These are phyloP conservation scores for Peniophora sp. DNA, from an alignment of 1,284 basidiomycete genomes.

Conservation along the genomic window DNA sequence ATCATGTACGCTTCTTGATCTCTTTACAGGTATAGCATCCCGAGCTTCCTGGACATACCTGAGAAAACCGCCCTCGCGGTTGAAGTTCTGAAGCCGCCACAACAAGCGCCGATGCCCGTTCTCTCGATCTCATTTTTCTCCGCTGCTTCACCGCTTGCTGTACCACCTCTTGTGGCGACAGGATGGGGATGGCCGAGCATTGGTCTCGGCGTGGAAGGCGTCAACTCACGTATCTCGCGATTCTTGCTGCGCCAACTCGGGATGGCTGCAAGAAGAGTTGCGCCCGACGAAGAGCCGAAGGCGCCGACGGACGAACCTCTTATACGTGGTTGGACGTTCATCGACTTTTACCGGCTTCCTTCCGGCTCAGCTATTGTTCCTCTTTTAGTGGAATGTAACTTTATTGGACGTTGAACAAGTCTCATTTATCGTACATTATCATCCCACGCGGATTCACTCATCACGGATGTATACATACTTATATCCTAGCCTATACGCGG, in stretches of 20 bases:
- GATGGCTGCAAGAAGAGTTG: constrained; percentile 6
- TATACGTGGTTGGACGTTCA: constrained; percentile 62
- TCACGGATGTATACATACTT: neutral
- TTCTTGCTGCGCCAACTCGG: constrained; percentile 59
- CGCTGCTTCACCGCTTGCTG: constrained; percentile 75
- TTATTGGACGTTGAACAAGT: constrained; percentile 32
- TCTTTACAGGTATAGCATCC: constrained; percentile 63
- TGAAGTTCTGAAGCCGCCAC: constrained; percentile 37
- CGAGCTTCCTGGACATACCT: constrained; percentile 68
- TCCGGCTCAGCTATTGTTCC: constrained; percentile 41
- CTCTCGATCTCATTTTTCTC: constrained; percentile 73
- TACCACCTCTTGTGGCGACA: constrained; percentile 57
- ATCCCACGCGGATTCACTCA: neutral
- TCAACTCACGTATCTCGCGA: constrained; percentile 63
- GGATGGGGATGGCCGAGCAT: constrained; percentile 74
- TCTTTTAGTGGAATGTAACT: constrained; percentile 73
- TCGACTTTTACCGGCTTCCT: constrained; percentile 66
- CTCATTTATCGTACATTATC: neutral
- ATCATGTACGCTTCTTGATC: constrained; percentile 2
- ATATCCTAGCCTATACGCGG: no score
- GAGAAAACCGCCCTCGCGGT: constrained; percentile 65
- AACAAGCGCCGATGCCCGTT: constrained; percentile 31
- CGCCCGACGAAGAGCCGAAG: neutral
- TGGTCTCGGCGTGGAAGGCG: constrained; percentile 73
- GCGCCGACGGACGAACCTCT: constrained; percentile 22